Conservation (phyloP, 202 grass and related monocot genomes). For the Cymbopogon flexuosus region DNA sequence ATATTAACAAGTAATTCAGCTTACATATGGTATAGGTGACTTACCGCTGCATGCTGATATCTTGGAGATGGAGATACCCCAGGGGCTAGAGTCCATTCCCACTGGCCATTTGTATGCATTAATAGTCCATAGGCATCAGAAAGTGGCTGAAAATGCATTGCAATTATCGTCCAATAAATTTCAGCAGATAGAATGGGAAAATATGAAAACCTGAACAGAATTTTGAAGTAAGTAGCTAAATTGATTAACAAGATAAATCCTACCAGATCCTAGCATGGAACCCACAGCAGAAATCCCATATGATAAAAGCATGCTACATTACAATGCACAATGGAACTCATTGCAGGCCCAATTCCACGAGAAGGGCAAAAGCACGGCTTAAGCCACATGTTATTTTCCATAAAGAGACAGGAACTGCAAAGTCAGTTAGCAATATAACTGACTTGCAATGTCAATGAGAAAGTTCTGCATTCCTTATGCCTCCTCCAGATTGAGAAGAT, state of each 20-base stretch:
- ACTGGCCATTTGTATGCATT: slow-evolving; percentile 97
- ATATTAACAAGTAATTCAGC: slow-evolving; percentile 26
- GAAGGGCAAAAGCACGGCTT: neutral
- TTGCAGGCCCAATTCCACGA: neutral
- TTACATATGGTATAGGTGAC: slow-evolving; percentile 29
- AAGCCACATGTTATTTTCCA: slow-evolving; percentile 7
- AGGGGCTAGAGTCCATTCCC: slow-evolving; percentile 99
- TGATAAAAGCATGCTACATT: neutral
- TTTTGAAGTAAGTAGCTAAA: neutral
- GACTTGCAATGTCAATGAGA: slow-evolving; percentile 1
- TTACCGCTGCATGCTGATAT: slow-evolving; percentile 98
- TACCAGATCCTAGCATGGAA: neutral
- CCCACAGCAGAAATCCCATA: neutral
- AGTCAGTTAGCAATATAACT: neutral
- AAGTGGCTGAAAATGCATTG: slow-evolving; percentile 58
- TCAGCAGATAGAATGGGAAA: neutral
- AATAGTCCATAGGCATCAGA: slow-evolving; percentile 96
- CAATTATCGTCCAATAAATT: slow-evolving; percentile 30
- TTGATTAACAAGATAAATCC: neutral
- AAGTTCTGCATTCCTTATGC: slow-evolving; percentile 5
- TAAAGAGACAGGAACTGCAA: neutral
- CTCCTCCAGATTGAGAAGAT: neutral
- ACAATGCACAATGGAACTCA: neutral
- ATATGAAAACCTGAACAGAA: neutral
- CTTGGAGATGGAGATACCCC: slow-evolving; percentile 90